Conservation (phyloP, 2,329 filamentous ascomycete genomes). For the Diaporthe aspalathi region DNA sequence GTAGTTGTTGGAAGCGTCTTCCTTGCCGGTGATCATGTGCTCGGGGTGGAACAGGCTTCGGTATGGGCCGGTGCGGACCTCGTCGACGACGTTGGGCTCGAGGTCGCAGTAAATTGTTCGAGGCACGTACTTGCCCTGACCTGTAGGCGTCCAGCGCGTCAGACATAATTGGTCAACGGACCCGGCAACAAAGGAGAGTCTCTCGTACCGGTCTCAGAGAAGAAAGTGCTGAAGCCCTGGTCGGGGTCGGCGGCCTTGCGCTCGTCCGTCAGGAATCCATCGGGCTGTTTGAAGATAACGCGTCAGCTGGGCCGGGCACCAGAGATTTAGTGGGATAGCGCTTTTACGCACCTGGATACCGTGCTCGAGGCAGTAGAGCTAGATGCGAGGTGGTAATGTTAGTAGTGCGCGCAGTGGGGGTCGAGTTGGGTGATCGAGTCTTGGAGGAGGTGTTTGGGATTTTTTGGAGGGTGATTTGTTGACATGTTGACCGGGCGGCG, state of each 20-base stretch:
- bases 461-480: slow-evolving; percentile 35
- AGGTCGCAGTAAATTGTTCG: slow-evolving; percentile 99
- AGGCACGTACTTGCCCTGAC: slow-evolving; percentile 98
- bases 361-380: slow-evolving; percentile 99
- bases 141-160: slow-evolving; percentile 57
- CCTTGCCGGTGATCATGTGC: slow-evolving; percentile 99
- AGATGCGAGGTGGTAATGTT: slow-evolving; percentile 44
- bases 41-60: slow-evolving; percentile 98
- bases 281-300: slow-evolving; percentile 72
- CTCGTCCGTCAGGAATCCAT: slow-evolving; percentile 98
- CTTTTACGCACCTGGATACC: slow-evolving; percentile 87
- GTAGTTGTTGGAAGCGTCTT: slow-evolving; percentile 99
- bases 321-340: slow-evolving; percentile 13
- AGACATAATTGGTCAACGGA: not conserved
- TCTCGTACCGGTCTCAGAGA: slow-evolving; percentile 93
- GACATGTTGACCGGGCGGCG: slow-evolving; percentile 38
- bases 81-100: slow-evolving; percentile 99
- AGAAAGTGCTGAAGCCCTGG: slow-evolving; percentile 99
- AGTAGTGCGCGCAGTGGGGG: slow-evolving; percentile 44
- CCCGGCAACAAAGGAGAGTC: slow-evolving; percentile 35
- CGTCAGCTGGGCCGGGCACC: slow-evolving; percentile 47
- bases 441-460: not conserved
- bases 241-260: slow-evolving; percentile 93
- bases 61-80: slow-evolving; percentile 98
- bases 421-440: slow-evolving; percentile 33